Percentiles rank a stretch among this genome's conserved stretches.
These are phyloP conservation scores for Lipomyces lipofer DNA, from an alignment of 805 yeast genomes.

Conservation along the genomic window DNA sequence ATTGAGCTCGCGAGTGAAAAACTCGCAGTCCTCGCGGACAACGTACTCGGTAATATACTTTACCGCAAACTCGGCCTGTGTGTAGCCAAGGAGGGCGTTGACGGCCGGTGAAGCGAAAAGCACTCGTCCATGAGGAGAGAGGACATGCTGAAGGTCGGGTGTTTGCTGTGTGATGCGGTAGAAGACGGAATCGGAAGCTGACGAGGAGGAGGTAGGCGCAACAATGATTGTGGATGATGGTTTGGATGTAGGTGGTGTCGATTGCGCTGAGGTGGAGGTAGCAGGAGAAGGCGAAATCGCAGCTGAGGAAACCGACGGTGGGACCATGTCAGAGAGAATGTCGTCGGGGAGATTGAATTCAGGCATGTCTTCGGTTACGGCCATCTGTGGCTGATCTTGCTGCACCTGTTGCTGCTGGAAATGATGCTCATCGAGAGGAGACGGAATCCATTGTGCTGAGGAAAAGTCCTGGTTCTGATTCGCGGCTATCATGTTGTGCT, in stretches of 20 bases:
- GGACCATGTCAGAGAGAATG: not conserved
- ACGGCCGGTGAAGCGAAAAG: conserved; percentile 28
- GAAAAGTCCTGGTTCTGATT: not conserved
- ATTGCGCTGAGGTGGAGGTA: too few relatives aligned
- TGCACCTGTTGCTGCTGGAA: too few relatives aligned
- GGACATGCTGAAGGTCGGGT: conserved; percentile 18
- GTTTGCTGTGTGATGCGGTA: conserved; percentile 6
- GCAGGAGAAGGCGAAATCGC: not conserved
- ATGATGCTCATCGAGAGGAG: not conserved
- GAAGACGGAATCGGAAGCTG: too few relatives aligned
- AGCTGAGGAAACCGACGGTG: not conserved
- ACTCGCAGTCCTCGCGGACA: conserved; percentile 23
- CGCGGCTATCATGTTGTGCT: not conserved
- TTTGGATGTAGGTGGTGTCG: too few relatives aligned
- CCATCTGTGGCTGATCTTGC: too few relatives aligned
- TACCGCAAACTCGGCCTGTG: conserved; percentile 24
- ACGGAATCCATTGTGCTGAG: not conserved
- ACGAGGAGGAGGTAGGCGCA: too few relatives aligned
- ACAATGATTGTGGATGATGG: too few relatives aligned
- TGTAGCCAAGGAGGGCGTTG: conserved; percentile 21
- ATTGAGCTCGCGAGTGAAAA: conserved; percentile 15
- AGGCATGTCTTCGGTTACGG: not conserved
- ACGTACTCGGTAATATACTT: conserved; percentile 14
- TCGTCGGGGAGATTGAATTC: not conserved
- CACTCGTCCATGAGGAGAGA: conserved; percentile 16